Percentiles rank a stretch among this genome's conserved stretches.
Evolutionary conservation across 2,329 filamentous ascomycete genomes (phyloP).

Genomic region (Colletotrichum higginsianum): DNA sequence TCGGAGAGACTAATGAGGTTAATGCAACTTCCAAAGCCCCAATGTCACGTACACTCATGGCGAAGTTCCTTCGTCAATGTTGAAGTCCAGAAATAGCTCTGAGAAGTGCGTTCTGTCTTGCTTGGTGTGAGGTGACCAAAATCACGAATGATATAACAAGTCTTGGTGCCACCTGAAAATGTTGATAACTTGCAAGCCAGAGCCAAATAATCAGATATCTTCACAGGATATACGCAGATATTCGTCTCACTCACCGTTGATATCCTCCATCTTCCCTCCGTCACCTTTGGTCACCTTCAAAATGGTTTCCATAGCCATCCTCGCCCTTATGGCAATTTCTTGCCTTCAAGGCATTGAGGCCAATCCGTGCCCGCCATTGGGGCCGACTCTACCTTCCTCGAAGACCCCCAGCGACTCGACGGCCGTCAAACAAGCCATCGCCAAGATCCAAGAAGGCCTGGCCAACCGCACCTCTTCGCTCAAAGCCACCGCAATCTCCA

Average conservation of each 20-base stretch:
- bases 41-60: not conserved
- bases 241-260: not conserved
- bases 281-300: not conserved
- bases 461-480: slow-evolving; percentile 43
- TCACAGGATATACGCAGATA: not conserved
- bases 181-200: not conserved
- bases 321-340: not conserved
- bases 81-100: not conserved
- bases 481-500: slow-evolving; percentile 53
- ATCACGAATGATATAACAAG: not conserved
- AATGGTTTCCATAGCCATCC: slow-evolving; percentile 8
- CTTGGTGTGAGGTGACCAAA: not conserved
- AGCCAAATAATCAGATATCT: not conserved
- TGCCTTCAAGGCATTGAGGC: slow-evolving; percentile 12
- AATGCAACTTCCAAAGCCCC: too few relatives aligned
- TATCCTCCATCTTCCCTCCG: not conserved
- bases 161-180: not conserved
- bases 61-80: not conserved
- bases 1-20: not conserved
- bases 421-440: slow-evolving; percentile 13
- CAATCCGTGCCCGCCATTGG: slow-evolving; percentile 26
- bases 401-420: slow-evolving; percentile 26
- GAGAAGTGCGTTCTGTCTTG: too few relatives aligned
- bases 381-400: slow-evolving; percentile 17
- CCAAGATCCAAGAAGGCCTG: slow-evolving; percentile 13